A percentile compares a stretch with the other conserved stretches of the same genome.
Evolutionary conservation across 208 protist species (phyloP).

Genomic region (Leishmania tarentolae): DNA sequence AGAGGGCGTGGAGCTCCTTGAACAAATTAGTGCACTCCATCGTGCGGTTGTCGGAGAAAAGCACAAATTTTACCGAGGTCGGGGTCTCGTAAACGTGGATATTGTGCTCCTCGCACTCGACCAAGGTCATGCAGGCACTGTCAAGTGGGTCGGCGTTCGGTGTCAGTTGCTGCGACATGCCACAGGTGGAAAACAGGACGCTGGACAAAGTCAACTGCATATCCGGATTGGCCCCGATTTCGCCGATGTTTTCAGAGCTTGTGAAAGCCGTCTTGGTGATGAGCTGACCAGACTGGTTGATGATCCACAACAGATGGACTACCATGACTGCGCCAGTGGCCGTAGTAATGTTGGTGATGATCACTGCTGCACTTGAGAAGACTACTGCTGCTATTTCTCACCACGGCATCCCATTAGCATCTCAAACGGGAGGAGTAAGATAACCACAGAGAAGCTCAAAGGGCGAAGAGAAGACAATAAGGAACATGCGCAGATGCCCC

Average conservation of each 20-base stretch:
- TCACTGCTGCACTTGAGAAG: background rate
- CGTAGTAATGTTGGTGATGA: background rate
- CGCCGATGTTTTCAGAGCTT: slow-evolving; percentile 62
- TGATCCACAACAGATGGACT: slow-evolving; percentile 86
- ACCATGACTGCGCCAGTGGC: slow-evolving; percentile 41
- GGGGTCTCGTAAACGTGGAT: slow-evolving; percentile 88
- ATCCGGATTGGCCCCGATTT: slow-evolving; percentile 81
- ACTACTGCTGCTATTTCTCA: background rate
- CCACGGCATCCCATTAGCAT: background rate
- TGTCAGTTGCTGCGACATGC: slow-evolving; percentile 88
- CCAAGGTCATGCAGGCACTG: slow-evolving; percentile 77
- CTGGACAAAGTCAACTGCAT: slow-evolving; percentile 82
- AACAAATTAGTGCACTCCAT: slow-evolving; percentile 57
- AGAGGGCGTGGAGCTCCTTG: slow-evolving; percentile 68
- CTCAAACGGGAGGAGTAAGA: background rate
- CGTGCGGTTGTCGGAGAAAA: slow-evolving; percentile 74
- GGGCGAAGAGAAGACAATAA: background rate
- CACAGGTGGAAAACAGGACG: slow-evolving; percentile 83
- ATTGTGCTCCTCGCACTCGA: slow-evolving; percentile 86
- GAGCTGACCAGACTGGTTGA: slow-evolving; percentile 86
- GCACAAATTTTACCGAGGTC: slow-evolving; percentile 76
- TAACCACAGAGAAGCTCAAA: background rate
- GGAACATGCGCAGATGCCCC: background rate
- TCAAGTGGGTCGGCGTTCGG: slow-evolving; percentile 83
- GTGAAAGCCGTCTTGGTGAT: slow-evolving; percentile 83